Base-by-base conservation (phyloP, 179 eudicot genomes). In the Silene noctiflora region DNA sequence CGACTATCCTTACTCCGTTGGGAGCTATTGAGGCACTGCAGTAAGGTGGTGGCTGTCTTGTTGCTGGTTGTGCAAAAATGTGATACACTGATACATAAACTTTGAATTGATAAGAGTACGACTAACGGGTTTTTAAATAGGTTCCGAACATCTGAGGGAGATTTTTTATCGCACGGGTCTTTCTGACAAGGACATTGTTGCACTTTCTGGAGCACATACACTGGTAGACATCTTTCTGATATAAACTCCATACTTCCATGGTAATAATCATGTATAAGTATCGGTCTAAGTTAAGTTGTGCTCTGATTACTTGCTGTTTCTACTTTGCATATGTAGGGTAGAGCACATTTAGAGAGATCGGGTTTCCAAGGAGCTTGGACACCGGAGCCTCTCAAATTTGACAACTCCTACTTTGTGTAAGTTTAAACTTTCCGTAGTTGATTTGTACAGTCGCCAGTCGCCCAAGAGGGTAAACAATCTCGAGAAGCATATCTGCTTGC, bases 301-400 rank as follows among this genome's bases (percentile, higher is more conserved):
- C 29, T 27, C 29, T 27, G 29, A n/a, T 27, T 27, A 1, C 29
- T 27, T 27, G 29, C 2, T 27, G 29, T 27, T 27, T 27, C 29
- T 27, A 27, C 42, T 35, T 35, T 5, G 1, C 42, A 35, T 48
- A 48, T 11, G 21, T 73, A 91, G 98, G 98, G 97, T 55, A 87
- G 85, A 80, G 98, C 96, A 73, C 90, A 92, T 79, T 74, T 75
- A 25, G 94, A 94, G 69, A 92, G 91, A 76, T 89, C 98, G 21
- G 98, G 97, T 53, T 94, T 90, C 71, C 92, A 89, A 14, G 98
- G 97, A 59, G 85, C 94, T 44, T 92, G 95, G 90, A 92, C 98
- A 6, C 65, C 55, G 19, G 87, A 90, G 19, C 98, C 98, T 53
- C 70, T 91, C 70, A 93, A 88, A 66, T 93, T 93, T 68, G 97